phyloP scores from a whole-genome alignment of 352 stramenopile genomes.

The Phytopythium delawarense region DNA sequence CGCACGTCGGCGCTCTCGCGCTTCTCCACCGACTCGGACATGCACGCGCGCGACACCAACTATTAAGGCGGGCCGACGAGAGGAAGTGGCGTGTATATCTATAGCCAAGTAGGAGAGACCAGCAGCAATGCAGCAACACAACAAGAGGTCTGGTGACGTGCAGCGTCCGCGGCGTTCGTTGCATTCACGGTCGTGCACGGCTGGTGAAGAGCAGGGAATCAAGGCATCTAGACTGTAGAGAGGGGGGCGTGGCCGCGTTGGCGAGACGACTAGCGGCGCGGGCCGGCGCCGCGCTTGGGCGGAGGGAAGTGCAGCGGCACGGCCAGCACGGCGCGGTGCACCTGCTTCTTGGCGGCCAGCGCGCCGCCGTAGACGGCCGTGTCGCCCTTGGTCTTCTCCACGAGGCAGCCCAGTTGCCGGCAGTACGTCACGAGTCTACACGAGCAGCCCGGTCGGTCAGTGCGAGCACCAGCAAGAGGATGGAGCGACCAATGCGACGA shows the following conservation, averaged over 20 bases:
- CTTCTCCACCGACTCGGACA: constrained; percentile 73
- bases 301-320: constrained; percentile 76
- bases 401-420: constrained; percentile 63
- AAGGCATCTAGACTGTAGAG: constrained; percentile 1
- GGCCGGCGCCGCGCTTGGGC: constrained; percentile 52
- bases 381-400: constrained; percentile 72
- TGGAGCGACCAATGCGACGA: constrained; percentile 1
- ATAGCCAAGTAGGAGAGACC: not conserved
- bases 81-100: not conserved
- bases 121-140: no score
- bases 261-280: constrained; percentile 10
- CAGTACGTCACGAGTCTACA: constrained; percentile 57
- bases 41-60: constrained; percentile 18
- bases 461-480: constrained; percentile 3
- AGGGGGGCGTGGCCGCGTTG: not conserved
- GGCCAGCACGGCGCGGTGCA: constrained; percentile 60
- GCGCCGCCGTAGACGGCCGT: constrained; percentile 47
- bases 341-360: constrained; percentile 65
- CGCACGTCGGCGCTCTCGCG: constrained; percentile 64
- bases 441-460: no score
- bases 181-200: not conserved
- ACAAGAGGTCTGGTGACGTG: no score
- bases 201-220: not conserved
- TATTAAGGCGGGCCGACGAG: no score
- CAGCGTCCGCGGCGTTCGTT: no score